A percentile compares a stretch with the other conserved stretches of the same genome.
Conservation (phyloP, 305 asterid species). For the Solanum aculeatissimum region DNA sequence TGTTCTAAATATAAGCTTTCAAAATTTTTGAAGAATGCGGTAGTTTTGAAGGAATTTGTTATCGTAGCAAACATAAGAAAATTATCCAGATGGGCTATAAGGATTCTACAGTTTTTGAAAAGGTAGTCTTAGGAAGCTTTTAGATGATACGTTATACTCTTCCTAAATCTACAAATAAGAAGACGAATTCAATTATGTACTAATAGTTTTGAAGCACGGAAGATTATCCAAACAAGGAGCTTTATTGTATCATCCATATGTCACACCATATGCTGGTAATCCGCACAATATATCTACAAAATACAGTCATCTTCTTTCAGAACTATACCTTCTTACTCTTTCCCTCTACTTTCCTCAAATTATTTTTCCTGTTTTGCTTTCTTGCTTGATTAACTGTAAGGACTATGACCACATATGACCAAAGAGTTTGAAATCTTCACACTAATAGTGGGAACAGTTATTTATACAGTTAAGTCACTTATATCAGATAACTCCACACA, state of each 20-base stretch:
- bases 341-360: background rate
- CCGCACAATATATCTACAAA: background rate
- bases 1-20: background rate
- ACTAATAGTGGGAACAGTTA: background rate
- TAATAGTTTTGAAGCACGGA: background rate
- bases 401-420: background rate
- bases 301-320: background rate
- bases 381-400: background rate
- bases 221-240: background rate
- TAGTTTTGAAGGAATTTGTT: background rate
- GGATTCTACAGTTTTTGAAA: conserved; percentile 17
- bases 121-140: background rate
- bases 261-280: background rate
- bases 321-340: background rate
- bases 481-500: background rate
- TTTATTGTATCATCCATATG: background rate
- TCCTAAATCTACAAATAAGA: background rate
- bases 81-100: conserved; percentile 9
- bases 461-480: background rate
- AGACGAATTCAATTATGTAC: background rate
- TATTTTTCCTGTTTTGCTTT: background rate
- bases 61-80: background rate
- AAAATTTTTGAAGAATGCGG: background rate
- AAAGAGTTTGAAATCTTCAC: background rate
- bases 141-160: background rate